Evolutionary conservation across 2,329 filamentous ascomycete species (phyloP).

Genomic region (Ilyonectria mors-panacis): DNA sequence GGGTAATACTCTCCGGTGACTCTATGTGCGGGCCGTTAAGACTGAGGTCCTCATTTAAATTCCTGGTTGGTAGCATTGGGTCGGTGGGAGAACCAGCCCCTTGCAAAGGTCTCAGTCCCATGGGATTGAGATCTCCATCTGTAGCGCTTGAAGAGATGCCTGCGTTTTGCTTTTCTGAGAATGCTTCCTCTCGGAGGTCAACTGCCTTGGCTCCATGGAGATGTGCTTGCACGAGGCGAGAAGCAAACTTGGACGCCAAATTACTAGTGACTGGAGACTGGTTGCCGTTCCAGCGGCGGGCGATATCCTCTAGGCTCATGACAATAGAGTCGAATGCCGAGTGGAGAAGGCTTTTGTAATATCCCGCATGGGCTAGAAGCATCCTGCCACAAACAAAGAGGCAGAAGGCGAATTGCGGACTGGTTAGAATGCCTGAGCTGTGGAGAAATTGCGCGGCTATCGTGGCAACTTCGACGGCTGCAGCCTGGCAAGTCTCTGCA

Average conservation of each 20-base stretch:
- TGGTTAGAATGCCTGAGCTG: conserved; percentile 24
- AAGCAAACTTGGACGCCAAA: conserved; percentile 36
- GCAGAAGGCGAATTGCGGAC: conserved; percentile 38
- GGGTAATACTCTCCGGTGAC: conserved; percentile 22
- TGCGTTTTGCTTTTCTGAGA: conserved; percentile 26
- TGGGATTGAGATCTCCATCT: neutral
- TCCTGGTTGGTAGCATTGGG: neutral
- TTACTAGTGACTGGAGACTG: conserved; percentile 15
- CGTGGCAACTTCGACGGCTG: conserved; percentile 31
- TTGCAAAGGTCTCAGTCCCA: neutral
- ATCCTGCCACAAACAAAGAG: conserved; percentile 37
- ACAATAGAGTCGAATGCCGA: conserved; percentile 30
- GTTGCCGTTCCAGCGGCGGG: conserved; percentile 31
- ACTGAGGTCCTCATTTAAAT: neutral
- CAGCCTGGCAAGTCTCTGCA: conserved; percentile 38
- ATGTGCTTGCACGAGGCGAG: conserved; percentile 26
- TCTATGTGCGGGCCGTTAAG: conserved; percentile 11
- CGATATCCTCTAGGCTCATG: conserved; percentile 29
- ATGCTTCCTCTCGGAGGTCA: conserved; percentile 33
- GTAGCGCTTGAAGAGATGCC: neutral
- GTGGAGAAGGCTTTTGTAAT: conserved; percentile 19
- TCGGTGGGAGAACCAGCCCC: neutral
- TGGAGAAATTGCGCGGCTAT: conserved; percentile 35
- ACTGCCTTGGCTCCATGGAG: conserved; percentile 1
- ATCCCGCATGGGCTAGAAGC: conserved; percentile 33